Conservation (phyloP, 2,329 filamentous ascomycete genomes). For the Pseudophaeomoniella oleicola region DNA sequence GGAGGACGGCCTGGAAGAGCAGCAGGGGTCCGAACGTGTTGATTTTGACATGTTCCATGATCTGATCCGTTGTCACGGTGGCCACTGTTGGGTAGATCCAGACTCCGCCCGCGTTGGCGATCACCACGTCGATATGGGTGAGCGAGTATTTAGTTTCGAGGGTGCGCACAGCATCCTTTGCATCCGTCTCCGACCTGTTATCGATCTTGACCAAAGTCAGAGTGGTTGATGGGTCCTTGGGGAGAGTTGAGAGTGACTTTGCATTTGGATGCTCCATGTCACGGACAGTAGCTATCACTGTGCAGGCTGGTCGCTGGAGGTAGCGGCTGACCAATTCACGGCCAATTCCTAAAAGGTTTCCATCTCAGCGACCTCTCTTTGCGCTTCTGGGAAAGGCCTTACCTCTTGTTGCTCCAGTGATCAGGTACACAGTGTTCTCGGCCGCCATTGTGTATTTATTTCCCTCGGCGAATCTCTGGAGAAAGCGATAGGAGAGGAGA, state of each 20-base stretch:
- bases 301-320: constrained; percentile 21
- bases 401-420: constrained; percentile 1
- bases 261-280: constrained; percentile 5
- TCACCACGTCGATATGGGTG: constrained; percentile 31
- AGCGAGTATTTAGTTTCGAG: constrained; percentile 18
- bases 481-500: too few relatives aligned
- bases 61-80: constrained; percentile 5
- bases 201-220: not conserved
- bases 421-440: not conserved
- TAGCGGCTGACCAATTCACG: constrained; percentile 17
- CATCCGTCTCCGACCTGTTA: not conserved
- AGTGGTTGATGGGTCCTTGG: too few relatives aligned
- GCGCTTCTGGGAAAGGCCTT: not conserved
- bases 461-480: too few relatives aligned
- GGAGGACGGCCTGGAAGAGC: constrained; percentile 30
- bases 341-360: constrained; percentile 17
- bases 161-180: constrained; percentile 15
- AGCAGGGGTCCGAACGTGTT: constrained; percentile 23
- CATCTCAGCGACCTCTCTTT: not conserved
- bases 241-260: constrained; percentile 14
- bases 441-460: too few relatives aligned
- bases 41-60: constrained; percentile 17
- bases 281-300: constrained; percentile 11
- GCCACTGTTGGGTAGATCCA: constrained; percentile 7
- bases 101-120: constrained; percentile 36